Conservation (phyloP, 306 rosid genomes). For the Cicer bijugum region DNA sequence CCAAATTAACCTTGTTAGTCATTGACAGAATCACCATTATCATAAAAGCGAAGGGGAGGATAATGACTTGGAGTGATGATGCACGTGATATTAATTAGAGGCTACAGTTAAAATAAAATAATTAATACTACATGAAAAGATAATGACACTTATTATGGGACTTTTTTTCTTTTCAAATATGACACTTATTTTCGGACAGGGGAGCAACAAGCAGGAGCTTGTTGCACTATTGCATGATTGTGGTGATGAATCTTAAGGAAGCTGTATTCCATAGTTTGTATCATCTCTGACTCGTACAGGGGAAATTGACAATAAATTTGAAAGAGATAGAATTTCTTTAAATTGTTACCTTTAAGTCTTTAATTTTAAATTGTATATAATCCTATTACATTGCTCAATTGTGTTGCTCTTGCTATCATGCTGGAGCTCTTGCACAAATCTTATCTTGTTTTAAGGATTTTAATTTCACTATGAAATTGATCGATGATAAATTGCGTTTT, state of each 20-base stretch:
- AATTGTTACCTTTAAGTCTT: slow-evolving; percentile 14
- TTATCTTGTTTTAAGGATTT: not conserved
- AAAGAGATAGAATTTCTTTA: slow-evolving; percentile 30
- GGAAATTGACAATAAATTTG: not conserved
- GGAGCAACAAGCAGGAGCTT: not conserved
- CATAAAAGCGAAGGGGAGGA: too few relatives aligned
- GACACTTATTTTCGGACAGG: too few relatives aligned
- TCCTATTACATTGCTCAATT: not conserved
- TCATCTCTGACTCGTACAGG: not conserved
- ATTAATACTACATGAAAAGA: too few relatives aligned
- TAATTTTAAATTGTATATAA: not conserved
- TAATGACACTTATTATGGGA: too few relatives aligned
- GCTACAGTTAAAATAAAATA: too few relatives aligned
- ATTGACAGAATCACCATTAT: too few relatives aligned
- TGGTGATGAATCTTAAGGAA: slow-evolving; percentile 32
- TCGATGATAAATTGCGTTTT: not conserved
- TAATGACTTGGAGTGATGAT: too few relatives aligned
- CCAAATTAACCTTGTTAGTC: too few relatives aligned
- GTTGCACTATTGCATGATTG: not conserved
- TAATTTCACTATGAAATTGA: slow-evolving; percentile 1
- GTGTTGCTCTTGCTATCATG: slow-evolving; percentile 5
- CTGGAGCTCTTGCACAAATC: slow-evolving; percentile 7
- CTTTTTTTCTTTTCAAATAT: too few relatives aligned
- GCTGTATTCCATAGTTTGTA: slow-evolving; percentile 4
- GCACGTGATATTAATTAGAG: too few relatives aligned